Evolutionary conservation across 1,284 basidiomycete species (phyloP).

Genomic region (Marasmius fiardii): DNA sequence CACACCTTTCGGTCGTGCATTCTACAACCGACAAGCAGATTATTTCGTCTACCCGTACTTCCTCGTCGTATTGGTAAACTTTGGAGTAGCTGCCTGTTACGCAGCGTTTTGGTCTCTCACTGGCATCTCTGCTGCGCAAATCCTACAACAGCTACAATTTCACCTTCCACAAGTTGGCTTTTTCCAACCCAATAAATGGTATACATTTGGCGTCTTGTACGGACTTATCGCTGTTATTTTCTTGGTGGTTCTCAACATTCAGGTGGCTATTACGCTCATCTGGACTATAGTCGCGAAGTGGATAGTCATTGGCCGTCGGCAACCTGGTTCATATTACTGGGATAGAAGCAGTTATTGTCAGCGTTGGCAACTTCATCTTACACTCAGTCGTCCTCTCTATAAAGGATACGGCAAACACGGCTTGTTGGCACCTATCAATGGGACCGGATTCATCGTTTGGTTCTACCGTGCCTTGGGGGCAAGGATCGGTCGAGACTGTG

Average conservation of each 20-base stretch:
- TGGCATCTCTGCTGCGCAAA: conserved; percentile 35
- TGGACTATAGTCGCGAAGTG: conserved; percentile 40
- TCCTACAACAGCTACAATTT: conserved; percentile 29
- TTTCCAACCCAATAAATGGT: conserved; percentile 28
- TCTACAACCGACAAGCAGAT: conserved; percentile 38
- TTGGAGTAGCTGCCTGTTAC: conserved; percentile 28
- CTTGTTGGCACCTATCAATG: conserved; percentile 34
- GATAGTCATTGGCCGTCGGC: conserved; percentile 34
- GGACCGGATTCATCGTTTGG: conserved; percentile 41
- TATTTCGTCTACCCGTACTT: conserved; percentile 42
- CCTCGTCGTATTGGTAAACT: conserved; percentile 33
- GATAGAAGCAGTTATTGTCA: conserved; percentile 44
- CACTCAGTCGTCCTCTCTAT: conserved; percentile 31
- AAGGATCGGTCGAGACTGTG: conserved; percentile 38
- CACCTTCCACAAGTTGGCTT: conserved; percentile 26
- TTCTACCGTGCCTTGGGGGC: conserved; percentile 38
- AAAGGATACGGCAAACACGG: conserved; percentile 38
- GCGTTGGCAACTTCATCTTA: conserved; percentile 42
- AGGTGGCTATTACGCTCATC: conserved; percentile 30
- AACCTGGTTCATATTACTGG: conserved; percentile 37
- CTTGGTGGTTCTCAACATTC: conserved; percentile 30
- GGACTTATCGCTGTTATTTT: conserved; percentile 34
- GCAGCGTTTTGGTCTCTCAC: conserved; percentile 41
- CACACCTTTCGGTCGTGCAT: conserved; percentile 46
- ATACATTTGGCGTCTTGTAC: conserved; percentile 33